These are phyloP conservation scores for Pugionium cornutum DNA, from an alignment of 345 rosid species.

Conservation along the genomic window DNA sequence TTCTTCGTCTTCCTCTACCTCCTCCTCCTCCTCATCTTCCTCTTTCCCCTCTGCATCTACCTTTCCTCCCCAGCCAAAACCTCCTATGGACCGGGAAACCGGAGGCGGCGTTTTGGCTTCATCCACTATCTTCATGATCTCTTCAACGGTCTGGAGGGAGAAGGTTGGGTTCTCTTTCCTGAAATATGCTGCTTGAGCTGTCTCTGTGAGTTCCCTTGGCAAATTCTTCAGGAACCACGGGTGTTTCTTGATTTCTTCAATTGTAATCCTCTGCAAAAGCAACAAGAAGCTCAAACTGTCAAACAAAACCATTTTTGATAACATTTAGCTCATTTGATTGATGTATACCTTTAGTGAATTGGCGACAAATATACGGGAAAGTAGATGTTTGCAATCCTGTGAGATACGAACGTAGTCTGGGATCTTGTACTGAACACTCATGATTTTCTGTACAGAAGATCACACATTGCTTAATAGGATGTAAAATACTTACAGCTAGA, in stretches of 20 bases:
- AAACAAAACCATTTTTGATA: background rate
- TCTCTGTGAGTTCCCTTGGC: conserved; percentile 70
- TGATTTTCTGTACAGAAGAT: conserved; percentile 56
- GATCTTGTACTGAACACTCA: conserved; percentile 80
- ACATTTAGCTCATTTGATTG: conserved; percentile 2
- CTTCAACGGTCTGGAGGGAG: conserved; percentile 65
- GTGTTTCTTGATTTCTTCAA: conserved; percentile 72
- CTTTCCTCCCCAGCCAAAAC: conserved; percentile 61
- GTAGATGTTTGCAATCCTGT: conserved; percentile 74
- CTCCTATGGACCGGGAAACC: conserved; percentile 55
- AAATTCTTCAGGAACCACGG: conserved; percentile 83
- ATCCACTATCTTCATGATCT: conserved; percentile 64
- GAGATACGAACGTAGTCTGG: conserved; percentile 86
- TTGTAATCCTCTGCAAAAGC: conserved; percentile 61
- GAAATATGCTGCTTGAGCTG: conserved; percentile 62
- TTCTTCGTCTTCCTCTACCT: conserved; percentile 68
- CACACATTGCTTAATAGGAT: conserved; percentile 16
- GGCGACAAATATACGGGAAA: conserved; percentile 72
- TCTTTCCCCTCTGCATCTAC: conserved; percentile 46
- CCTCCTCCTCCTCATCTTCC: conserved; percentile 50
- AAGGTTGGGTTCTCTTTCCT: conserved; percentile 60
- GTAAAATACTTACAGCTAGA: background rate
- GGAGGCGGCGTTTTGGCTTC: conserved; percentile 66
- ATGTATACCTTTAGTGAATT: conserved; percentile 59
- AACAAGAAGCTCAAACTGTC: conserved; percentile 6